Evolutionary conservation across 1,139 yeast genomes (phyloP).

Genomic region (Dujonia santamariae): DNA sequence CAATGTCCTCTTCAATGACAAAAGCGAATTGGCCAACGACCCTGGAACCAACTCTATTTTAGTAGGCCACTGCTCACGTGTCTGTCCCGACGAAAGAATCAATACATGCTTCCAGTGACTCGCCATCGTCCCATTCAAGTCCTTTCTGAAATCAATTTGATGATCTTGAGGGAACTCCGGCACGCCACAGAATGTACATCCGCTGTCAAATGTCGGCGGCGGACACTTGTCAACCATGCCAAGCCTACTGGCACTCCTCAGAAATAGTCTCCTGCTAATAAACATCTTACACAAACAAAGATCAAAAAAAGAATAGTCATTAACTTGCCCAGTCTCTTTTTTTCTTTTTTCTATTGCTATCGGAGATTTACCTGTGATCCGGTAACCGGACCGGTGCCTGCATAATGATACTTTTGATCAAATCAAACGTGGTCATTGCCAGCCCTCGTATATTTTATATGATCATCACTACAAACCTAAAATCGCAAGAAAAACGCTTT

Average conservation of each 20-base stretch:
- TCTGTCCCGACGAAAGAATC: conserved; percentile 37
- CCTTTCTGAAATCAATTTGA: conserved; percentile 37
- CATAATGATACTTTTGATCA: too few species aligned
- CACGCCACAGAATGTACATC: conserved; percentile 55
- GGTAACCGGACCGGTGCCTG: too few species aligned
- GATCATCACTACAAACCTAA: too few species aligned
- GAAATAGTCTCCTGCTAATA: not conserved
- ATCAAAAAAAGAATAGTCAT: too few species aligned
- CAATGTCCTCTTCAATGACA: conserved; percentile 22
- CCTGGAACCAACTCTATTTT: conserved; percentile 49
- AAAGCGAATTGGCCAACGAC: conserved; percentile 36
- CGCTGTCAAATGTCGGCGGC: conserved; percentile 51
- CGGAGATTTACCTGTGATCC: too few species aligned
- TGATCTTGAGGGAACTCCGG: conserved; percentile 42
- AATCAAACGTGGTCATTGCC: too few species aligned
- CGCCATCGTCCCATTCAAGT: conserved; percentile 47
- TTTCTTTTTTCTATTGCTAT: too few species aligned
- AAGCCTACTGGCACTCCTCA: not conserved
- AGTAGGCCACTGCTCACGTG: conserved; percentile 49
- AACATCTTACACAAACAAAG: not conserved
- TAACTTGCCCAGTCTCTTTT: too few species aligned
- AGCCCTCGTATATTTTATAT: too few species aligned
- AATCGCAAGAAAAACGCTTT: too few species aligned
- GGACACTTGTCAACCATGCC: conserved; percentile 37
- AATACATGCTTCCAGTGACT: conserved; percentile 56